These are phyloP conservation scores for Pleurotus djamor DNA, from an alignment of 768 basidiomycete species.

Conservation along the genomic window DNA sequence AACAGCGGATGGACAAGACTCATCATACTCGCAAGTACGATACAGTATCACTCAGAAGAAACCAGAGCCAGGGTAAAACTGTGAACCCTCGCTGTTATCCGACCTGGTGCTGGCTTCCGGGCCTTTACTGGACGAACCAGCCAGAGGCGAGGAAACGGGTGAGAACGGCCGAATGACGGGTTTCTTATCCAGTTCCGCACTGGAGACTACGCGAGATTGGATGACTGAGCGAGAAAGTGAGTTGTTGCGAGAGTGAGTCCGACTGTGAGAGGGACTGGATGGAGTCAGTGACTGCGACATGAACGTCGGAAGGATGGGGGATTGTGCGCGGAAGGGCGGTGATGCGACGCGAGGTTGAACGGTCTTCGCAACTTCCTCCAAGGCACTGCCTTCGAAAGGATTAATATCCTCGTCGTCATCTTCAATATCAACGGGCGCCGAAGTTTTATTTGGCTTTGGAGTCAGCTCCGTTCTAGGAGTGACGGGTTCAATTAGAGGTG, in stretches of 20 bases:
- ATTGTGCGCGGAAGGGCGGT: conserved; percentile 6
- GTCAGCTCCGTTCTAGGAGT: conserved; percentile 2
- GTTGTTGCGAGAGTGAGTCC: conserved; percentile 1
- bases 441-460: neutral
- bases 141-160: conserved; percentile 17
- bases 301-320: neutral
- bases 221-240: conserved; percentile 10
- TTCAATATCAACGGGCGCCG: conserved; percentile 11
- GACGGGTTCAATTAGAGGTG: conserved; percentile 13
- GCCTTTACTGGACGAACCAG: conserved; percentile 9
- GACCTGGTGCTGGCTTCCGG: conserved; percentile 16
- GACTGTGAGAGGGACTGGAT: conserved; percentile 1
- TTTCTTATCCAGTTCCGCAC: conserved; percentile 42
- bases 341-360: conserved; percentile 12
- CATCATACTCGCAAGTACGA: neutral
- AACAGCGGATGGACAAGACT: neutral
- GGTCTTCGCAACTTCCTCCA: conserved; percentile 21
- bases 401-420: conserved; percentile 35
- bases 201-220: conserved; percentile 26
- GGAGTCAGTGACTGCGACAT: conserved; percentile 10
- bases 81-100: conserved; percentile 24
- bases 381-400: conserved; percentile 36
- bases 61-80: conserved; percentile 37
- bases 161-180: conserved; percentile 26
- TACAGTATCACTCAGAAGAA: conserved; percentile 20